A percentile compares a stretch with the other conserved stretches of the same genome.
Conservation (phyloP, 169 alveolate species). For the Cryptosporidium felis region DNA sequence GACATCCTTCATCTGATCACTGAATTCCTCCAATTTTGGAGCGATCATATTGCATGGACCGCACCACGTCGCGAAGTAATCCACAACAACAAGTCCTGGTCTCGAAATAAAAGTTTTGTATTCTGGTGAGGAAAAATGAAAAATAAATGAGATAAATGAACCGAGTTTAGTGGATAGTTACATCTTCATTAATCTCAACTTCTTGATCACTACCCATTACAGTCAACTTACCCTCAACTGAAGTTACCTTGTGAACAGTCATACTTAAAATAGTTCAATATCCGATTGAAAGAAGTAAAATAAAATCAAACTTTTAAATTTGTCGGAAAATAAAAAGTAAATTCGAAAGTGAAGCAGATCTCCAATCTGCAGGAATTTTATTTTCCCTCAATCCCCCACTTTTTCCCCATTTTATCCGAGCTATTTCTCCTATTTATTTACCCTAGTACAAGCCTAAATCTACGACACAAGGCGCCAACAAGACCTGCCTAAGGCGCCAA, state of each 20-base stretch:
- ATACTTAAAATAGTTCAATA: neutral
- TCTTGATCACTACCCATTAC: neutral
- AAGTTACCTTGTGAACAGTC: conserved; percentile 32
- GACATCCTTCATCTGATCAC: conserved; percentile 55
- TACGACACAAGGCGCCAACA: no score
- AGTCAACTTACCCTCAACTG: conserved; percentile 17
- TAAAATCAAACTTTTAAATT: no score
- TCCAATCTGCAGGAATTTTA: no score
- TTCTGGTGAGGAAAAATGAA: neutral
- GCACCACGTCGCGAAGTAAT: conserved; percentile 84
- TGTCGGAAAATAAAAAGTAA: no score
- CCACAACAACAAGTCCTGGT: conserved; percentile 75
- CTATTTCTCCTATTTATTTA: no score
- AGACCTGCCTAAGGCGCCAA: no score
- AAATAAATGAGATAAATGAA: neutral
- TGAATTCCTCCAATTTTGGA: conserved; percentile 74
- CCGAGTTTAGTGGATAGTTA: neutral
- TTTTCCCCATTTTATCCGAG: no score
- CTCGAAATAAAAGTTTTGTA: conserved; percentile 11
- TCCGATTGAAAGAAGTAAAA: no score
- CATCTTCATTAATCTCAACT: neutral
- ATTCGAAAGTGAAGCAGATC: no score
- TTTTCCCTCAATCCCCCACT: no score
- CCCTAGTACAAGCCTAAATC: no score
- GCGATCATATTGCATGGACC: conserved; percentile 80